phyloP scores from a whole-genome alignment of 805 yeast species.

The Candida nonsorbophila region DNA sequence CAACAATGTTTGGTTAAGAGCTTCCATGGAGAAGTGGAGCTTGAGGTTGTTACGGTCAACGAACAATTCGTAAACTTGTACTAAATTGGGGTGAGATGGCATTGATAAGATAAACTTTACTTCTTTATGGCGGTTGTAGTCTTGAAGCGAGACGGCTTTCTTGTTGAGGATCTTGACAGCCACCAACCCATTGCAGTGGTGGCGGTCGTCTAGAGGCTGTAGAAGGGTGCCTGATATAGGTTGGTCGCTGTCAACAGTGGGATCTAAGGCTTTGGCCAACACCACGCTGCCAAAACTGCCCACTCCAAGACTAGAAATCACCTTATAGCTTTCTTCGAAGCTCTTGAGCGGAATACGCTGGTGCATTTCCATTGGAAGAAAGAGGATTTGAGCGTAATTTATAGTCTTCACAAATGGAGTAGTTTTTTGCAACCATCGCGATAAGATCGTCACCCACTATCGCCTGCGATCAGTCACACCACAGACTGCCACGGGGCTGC shows the following conservation, averaged over 20 bases:
- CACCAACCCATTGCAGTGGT: constrained; percentile 25
- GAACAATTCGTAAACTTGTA: constrained; percentile 75
- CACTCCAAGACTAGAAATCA: constrained; percentile 54
- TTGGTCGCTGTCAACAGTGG: constrained; percentile 4
- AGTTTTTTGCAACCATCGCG: too few species aligned
- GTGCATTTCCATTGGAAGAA: background rate
- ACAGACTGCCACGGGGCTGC: too few species aligned
- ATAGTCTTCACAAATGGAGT: too few species aligned
- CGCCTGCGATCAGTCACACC: too few species aligned
- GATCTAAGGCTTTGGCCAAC: constrained; percentile 46
- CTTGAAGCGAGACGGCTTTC: constrained; percentile 31
- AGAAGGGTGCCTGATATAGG: constrained; percentile 43
- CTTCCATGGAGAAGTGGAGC: constrained; percentile 83
- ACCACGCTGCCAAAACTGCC: constrained; percentile 76
- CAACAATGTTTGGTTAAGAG: constrained; percentile 75
- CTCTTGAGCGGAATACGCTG: too few species aligned
- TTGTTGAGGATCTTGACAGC: constrained; percentile 81
- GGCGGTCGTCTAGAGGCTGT: constrained; percentile 28
- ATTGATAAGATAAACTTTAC: constrained; percentile 60
- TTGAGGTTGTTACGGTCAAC: constrained; percentile 56
- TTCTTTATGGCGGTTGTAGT: constrained; percentile 50
- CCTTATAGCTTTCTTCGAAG: constrained; percentile 39
- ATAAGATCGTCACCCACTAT: too few species aligned
- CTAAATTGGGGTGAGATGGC: constrained; percentile 65
- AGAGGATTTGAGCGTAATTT: constrained; percentile 1